phyloP scores from a whole-genome alignment of 2,329 filamentous ascomycete species.

The Scedosporium minutisporum region DNA sequence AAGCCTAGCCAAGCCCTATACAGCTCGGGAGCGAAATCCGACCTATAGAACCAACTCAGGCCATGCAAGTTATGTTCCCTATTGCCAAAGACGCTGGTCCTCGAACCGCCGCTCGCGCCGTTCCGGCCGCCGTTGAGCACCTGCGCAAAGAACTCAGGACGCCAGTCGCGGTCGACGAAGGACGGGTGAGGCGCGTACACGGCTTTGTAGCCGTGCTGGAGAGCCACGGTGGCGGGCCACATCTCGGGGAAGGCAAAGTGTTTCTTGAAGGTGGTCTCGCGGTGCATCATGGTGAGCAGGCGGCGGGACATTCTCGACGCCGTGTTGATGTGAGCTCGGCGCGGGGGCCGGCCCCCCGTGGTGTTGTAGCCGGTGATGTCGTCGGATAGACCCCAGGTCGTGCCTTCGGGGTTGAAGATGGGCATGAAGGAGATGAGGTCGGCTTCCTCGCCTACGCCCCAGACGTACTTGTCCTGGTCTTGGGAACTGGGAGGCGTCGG shows the following conservation, averaged over 20 bases:
- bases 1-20: slow-evolving; percentile 83
- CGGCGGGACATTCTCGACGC: slow-evolving; percentile 73
- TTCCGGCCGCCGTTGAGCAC: slow-evolving; percentile 74
- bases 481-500: slow-evolving; percentile 55
- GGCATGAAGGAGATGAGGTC: slow-evolving; percentile 89
- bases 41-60: slow-evolving; percentile 87
- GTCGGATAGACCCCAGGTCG: slow-evolving; percentile 71
- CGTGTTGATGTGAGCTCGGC: slow-evolving; percentile 82
- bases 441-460: slow-evolving; percentile 85
- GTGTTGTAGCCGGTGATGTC: slow-evolving; percentile 78
- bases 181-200: slow-evolving; percentile 85
- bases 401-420: slow-evolving; percentile 81
- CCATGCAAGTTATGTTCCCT: slow-evolving; percentile 83
- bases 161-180: slow-evolving; percentile 82
- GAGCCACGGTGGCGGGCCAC: slow-evolving; percentile 80
- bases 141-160: slow-evolving; percentile 62
- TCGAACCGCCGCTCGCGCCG: slow-evolving; percentile 63
- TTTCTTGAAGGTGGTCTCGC: slow-evolving; percentile 73
- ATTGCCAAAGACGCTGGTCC: slow-evolving; percentile 68
- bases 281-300: slow-evolving; percentile 80
- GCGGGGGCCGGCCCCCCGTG: slow-evolving; percentile 49
- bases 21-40: slow-evolving; percentile 69
- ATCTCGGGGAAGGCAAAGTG: slow-evolving; percentile 93
- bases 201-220: slow-evolving; percentile 89
- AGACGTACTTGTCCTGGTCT: slow-evolving; percentile 71